Evolutionary conservation across 495 filamentous ascomycete species (phyloP).

Genomic region (Penicillium alfredii): DNA sequence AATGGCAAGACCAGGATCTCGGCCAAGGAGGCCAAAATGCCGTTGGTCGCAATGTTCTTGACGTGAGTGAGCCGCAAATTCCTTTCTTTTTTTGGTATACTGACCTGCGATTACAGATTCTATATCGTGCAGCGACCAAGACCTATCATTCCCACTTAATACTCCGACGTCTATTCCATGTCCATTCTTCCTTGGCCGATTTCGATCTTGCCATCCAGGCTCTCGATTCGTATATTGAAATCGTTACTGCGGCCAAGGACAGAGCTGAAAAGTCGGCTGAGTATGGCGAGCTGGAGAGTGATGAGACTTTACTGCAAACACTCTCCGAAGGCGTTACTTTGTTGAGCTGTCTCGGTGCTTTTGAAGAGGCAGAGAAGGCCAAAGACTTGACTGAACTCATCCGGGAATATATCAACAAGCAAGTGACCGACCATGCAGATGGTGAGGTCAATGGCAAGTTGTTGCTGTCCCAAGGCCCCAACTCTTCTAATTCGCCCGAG

Average conservation of each 20-base stretch:
- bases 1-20: slow-evolving; percentile 70
- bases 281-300: slow-evolving; percentile 70
- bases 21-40: slow-evolving; percentile 70
- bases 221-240: slow-evolving; percentile 82
- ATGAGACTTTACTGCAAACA: slow-evolving; percentile 67
- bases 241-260: slow-evolving; percentile 74
- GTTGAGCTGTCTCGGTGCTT: slow-evolving; percentile 73
- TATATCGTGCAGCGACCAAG: slow-evolving; percentile 83
- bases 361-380: slow-evolving; percentile 70
- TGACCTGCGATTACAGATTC: slow-evolving; percentile 42
- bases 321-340: slow-evolving; percentile 70
- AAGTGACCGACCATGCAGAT: slow-evolving; percentile 29
- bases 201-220: slow-evolving; percentile 83
- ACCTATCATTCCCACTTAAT: slow-evolving; percentile 90
- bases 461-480: slow-evolving; percentile 15
- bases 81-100: background rate
- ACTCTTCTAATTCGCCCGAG: slow-evolving; percentile 19
- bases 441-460: slow-evolving; percentile 29
- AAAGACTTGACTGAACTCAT: slow-evolving; percentile 58
- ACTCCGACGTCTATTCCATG: slow-evolving; percentile 78
- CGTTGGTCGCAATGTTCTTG: slow-evolving; percentile 65
- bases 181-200: slow-evolving; percentile 79
- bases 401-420: slow-evolving; percentile 56
- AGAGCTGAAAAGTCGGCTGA: slow-evolving; percentile 72
- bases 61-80: slow-evolving; percentile 41